These are phyloP conservation scores for Neocatenulostroma microsporum DNA, from an alignment of 2,329 filamentous ascomycete species.

Conservation along the genomic window DNA sequence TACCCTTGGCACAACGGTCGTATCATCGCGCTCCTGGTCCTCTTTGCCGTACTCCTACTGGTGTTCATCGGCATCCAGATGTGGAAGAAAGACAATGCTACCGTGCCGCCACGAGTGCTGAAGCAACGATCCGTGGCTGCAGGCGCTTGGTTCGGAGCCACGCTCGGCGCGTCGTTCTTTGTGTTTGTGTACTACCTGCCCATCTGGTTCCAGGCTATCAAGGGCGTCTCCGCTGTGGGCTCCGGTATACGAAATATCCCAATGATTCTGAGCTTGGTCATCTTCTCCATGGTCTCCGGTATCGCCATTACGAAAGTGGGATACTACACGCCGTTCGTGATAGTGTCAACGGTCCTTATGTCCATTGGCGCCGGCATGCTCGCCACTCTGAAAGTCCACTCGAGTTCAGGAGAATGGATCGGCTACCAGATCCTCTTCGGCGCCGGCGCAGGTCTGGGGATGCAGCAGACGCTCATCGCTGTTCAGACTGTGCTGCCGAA, in stretches of 20 bases:
- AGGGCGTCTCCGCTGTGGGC: constrained; percentile 38
- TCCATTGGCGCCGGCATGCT: constrained; percentile 41
- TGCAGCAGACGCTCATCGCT: constrained; percentile 42
- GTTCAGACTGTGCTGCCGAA: constrained; percentile 39
- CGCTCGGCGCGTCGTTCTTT: constrained; percentile 39
- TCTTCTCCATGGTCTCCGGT: constrained; percentile 36
- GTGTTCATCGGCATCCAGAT: constrained; percentile 37
- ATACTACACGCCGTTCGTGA: constrained; percentile 46
- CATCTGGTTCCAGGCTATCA: constrained; percentile 39
- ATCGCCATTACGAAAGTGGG: constrained; percentile 34
- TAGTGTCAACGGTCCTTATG: constrained; percentile 35
- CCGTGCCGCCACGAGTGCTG: constrained; percentile 41
- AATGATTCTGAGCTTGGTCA: constrained; percentile 38
- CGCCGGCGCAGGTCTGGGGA: constrained; percentile 40
- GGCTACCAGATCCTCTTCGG: constrained; percentile 32
- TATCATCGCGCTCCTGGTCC: constrained; percentile 41
- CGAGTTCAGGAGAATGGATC: constrained; percentile 32
- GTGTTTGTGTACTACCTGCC: constrained; percentile 6
- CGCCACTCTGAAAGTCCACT: constrained; percentile 35
- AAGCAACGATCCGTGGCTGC: constrained; percentile 38
- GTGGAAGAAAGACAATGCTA: constrained; percentile 37
- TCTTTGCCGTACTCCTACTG: constrained; percentile 36
- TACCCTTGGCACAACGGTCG: constrained; percentile 39
- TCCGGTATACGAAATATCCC: constrained; percentile 44
- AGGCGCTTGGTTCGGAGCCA: constrained; percentile 33